Evolutionary conservation across 2,329 filamentous ascomycete species (phyloP).

Genomic region (Talaromyces sp.): DNA sequence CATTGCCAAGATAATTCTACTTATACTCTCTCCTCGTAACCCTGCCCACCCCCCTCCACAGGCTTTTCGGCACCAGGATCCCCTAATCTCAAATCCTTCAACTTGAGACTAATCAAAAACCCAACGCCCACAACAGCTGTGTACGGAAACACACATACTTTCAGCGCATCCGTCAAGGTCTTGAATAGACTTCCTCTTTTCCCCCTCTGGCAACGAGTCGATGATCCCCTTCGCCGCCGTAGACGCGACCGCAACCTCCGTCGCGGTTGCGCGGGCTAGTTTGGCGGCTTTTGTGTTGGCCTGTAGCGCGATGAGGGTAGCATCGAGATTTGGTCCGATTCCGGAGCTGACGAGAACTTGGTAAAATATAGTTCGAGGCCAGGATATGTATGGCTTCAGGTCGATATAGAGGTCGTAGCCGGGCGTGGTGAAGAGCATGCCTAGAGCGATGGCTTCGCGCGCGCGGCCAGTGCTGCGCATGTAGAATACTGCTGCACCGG

Average conservation of each 20-base stretch:
- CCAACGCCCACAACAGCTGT: constrained; percentile 35
- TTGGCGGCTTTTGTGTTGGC: constrained; percentile 57
- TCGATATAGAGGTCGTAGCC: constrained; percentile 65
- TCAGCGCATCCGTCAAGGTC: constrained; percentile 43
- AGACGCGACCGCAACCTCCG: constrained; percentile 35
- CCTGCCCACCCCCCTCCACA: not conserved
- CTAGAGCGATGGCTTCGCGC: constrained; percentile 56
- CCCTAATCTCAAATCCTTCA: constrained; percentile 38
- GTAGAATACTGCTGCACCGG: constrained; percentile 60
- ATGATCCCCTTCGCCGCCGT: constrained; percentile 30
- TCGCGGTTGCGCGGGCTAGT: constrained; percentile 57
- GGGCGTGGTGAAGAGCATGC: constrained; percentile 57
- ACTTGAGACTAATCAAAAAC: constrained; percentile 38
- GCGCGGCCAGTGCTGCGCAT: constrained; percentile 70
- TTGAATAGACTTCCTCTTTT: constrained; percentile 31
- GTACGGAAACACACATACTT: constrained; percentile 51
- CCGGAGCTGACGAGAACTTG: constrained; percentile 59
- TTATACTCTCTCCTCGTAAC: not conserved
- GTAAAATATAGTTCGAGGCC: constrained; percentile 48
- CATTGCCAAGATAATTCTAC: not conserved
- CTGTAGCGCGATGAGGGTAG: constrained; percentile 61
- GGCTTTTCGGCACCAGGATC: constrained; percentile 16
- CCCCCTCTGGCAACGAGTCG: constrained; percentile 31
- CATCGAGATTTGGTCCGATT: constrained; percentile 60
- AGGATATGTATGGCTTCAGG: constrained; percentile 52